phyloP scores from a whole-genome alignment of 202 grass and related monocot genomes.

The Zoysia matrella region DNA sequence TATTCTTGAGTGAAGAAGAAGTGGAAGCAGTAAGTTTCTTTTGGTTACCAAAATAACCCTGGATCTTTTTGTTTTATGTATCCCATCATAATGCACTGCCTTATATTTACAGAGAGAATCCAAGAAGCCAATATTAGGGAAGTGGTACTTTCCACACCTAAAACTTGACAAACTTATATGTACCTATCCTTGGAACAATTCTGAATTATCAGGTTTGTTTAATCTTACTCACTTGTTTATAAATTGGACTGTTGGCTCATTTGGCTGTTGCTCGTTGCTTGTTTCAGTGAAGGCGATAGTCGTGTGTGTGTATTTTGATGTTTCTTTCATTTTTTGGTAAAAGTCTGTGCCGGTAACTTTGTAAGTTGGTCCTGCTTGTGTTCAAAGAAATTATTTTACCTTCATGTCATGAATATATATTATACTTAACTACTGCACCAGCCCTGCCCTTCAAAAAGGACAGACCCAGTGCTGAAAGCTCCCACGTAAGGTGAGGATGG shows the following conservation, averaged over 20 bases:
- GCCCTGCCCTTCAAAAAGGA: no score
- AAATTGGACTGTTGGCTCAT: background rate
- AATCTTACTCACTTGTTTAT: slow-evolving; percentile 14
- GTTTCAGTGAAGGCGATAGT: slow-evolving; percentile 15
- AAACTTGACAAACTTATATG: slow-evolving; percentile 81
- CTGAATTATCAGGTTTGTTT: slow-evolving; percentile 70
- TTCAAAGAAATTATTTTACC: slow-evolving; percentile 32
- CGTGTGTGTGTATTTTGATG: slow-evolving; percentile 12
- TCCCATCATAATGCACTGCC: slow-evolving; percentile 13
- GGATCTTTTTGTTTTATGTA: slow-evolving; percentile 17
- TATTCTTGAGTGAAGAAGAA: slow-evolving; percentile 86
- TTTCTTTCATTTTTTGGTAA: slow-evolving; percentile 2
- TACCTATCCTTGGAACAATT: slow-evolving; percentile 84
- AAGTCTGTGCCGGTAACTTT: background rate
- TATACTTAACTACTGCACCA: no score
- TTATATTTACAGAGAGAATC: slow-evolving; percentile 71
- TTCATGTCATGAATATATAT: background rate
- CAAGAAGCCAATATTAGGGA: slow-evolving; percentile 71
- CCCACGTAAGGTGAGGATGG: no score
- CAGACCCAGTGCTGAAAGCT: no score
- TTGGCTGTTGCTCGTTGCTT: slow-evolving; percentile 10
- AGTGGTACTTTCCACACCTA: slow-evolving; percentile 78
- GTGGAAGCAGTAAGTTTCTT: slow-evolving; percentile 70
- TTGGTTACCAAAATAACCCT: slow-evolving; percentile 18
- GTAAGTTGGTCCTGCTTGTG: background rate